Base-by-base conservation (phyloP, 2,329 filamentous ascomycete species). In the Alternaria alternata region DNA sequence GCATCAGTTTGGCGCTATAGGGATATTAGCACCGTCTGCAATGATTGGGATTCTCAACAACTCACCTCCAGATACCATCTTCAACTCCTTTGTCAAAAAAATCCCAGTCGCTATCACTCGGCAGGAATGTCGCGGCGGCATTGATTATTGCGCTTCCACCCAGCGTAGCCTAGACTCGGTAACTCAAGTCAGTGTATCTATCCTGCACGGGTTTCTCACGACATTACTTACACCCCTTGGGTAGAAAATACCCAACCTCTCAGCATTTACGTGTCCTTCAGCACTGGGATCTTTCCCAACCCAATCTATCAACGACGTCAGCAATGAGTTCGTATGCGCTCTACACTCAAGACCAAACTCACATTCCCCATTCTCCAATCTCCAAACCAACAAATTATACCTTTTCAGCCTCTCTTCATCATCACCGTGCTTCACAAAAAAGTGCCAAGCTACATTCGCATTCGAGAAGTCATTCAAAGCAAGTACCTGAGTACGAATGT, bases 351-450 rank as follows among this genome's bases (percentile, higher is more conserved):
- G 7, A 32, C 3, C 4, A 5, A 4, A 57, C 55, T 53, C 26
- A 58, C 55, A 66, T 20, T 62, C 64, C 20, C 64, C 66, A 48
- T 59, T 63, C 11, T 55, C 52, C 42, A 66, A 38, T 38, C 59
- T 62, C 66, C 67, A 67, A 20, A 62, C 61, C 24, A 26, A 26
- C 24, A 26, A 32, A 7, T 66, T 64, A 67, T 89, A 85, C 56
- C 81, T 77, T 28, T 82, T 79, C 60, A 86, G 82, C 26, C 82
- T 80, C 34, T 77, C 76, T 26, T 84, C 74, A 60, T 88, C 81
- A 6, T 80, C 77, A 66, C 87, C 88, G 70, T 88, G 87, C 34
- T 82, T 81, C 7, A 88, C 84, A 59, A 85, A 89, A 73, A 85
- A 88, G 66, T 87, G 83, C 87, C 88, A 84, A 5, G 83, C 85